Base-by-base conservation (phyloP, 202 grass and related monocot species). In the Setaria viridis region DNA sequence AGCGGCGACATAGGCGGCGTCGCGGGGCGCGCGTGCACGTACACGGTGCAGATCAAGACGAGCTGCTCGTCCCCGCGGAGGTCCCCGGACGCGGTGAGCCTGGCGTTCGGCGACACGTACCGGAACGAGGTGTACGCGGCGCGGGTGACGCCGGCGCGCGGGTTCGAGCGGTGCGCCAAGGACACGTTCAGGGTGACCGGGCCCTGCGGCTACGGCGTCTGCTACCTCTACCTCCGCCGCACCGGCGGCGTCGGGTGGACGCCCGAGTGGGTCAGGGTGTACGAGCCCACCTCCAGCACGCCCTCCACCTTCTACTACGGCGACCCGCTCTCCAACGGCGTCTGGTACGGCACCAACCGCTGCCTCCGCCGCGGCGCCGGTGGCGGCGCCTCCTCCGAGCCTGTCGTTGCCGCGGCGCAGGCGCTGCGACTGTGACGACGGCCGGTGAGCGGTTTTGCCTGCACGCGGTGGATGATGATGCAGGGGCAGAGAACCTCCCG, bases 171-270 rank as follows among this genome's bases (percentile, higher is more conserved):
- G 34, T 98, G 93, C 84, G 86, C 93, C 81, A 94, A 70, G 19
- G 95, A 98, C 84, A 94, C 91, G 41, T 98, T 94, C 88, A 67
- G 41, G 11, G 81, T 95, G 25, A 20, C 73, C 7, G 95, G 95
- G 0, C 95, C 95, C 13, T 98, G 95, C 47, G 93, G 93, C n/a
- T 95, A 95, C 80, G 93, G 91, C 35, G 78, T 94, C 74, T 98
- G 93, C 91, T 98, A 95, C 86, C 86, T 98, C 34, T 98, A 98
- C 78, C 84, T 98, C 82, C 83, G 88, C 76, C 89, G 91, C 34
- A 46, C 86, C 15, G 91, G 93, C 1, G 21, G 69, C 30, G 82
- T 68, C 43, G 89, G 93, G n/a, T 98, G 93, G 93, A 87, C 78
- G 67, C 95, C 95, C 2, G 75, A 93, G 20, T 95, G 93, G 86